Conservation (phyloP, 2,329 filamentous ascomycete genomes). For the Arthroderma sp. region DNA sequence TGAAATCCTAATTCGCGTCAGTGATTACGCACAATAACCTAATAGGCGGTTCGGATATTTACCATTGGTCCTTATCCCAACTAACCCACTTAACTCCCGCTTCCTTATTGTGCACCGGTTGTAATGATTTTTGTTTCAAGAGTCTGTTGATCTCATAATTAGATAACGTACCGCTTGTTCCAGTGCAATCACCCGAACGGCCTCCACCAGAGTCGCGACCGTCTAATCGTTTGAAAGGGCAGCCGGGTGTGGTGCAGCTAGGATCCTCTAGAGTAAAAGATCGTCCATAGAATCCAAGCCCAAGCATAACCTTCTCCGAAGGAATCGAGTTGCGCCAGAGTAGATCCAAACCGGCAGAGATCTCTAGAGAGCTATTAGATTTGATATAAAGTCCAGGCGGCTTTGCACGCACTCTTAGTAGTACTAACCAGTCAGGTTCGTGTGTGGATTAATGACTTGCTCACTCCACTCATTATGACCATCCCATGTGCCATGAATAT, state of each 20-base stretch:
- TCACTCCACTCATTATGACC: constrained; percentile 11
- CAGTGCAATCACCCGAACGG: constrained; percentile 18
- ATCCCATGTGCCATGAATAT: constrained; percentile 9
- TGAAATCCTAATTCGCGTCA: constrained; percentile 1
- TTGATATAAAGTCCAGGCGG: not conserved
- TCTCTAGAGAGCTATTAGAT: constrained; percentile 16
- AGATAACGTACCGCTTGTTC: constrained; percentile 15
- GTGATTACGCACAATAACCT: no score
- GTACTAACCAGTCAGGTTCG: constrained; percentile 16
- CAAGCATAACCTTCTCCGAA: constrained; percentile 20
- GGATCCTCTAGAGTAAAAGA: constrained; percentile 25
- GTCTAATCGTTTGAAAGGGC: constrained; percentile 9
- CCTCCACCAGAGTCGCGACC: constrained; percentile 5
- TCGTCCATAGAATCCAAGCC: constrained; percentile 36
- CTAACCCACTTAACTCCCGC: constrained; percentile 1
- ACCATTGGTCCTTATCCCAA: constrained; percentile 1
- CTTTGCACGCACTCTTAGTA: constrained; percentile 2
- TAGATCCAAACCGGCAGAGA: constrained; percentile 11
- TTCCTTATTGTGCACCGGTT: not conserved
- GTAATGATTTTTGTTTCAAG: not conserved
- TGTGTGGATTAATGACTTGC: constrained; percentile 21
- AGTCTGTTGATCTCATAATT: constrained; percentile 24
- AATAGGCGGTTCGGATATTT: no score
- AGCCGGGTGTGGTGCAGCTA: constrained; percentile 12
- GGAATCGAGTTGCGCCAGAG: constrained; percentile 17